Base-by-base conservation (phyloP, 352 stramenopile species). In the Phytopythium kandeliae region DNA sequence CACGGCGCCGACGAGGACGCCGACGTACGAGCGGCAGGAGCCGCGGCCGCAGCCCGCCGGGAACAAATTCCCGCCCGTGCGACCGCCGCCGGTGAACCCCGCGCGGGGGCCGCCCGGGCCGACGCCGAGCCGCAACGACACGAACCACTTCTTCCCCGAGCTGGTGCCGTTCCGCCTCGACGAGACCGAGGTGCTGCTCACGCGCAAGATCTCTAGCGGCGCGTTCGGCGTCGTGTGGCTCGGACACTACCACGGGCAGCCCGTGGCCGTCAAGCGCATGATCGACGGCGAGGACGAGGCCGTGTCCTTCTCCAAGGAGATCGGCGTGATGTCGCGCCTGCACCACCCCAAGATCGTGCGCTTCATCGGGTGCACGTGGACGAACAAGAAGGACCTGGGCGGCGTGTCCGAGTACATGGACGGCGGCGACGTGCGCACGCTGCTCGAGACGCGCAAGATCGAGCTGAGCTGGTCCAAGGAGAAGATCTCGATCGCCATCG, bases 341-440 rank as follows among this genome's bases (percentile, higher is more conserved):
- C 69, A 67, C 50, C 77, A 92, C 65, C 75, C 81, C 42, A 90
- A 90, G 60, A 86, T 95, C 40, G 81, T 95, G 54, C 74, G 76
- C 54, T 95, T 95, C 55, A 84, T 95, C 47, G 84, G 84, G 21
- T 85, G 75, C 64, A 92, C 78, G 54, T 95, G 84, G 84, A 87
- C 81, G 31, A 85, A 72, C 48, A 73, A 66, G 45, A 81, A 85
- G 48, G 84, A 95, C 45, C 62, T 95, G 37, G 69, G 74, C 34
- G 79, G 70, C 26, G 76, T 95, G 45, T 89, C 84, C 21, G 84
- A 95, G 65, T 92, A 91, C 63, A 92, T 92, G 79, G 81, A 91
- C 53, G 81, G 84, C 41, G 80, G 81, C 26, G 84, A 92, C 55
- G 76, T 95, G 50, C 81, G 80, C 51, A 89, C 78, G 58, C 62